Evolutionary conservation across 495 filamentous ascomycete species (phyloP).

Genomic region (Aspergillus carlsbadensis): DNA sequence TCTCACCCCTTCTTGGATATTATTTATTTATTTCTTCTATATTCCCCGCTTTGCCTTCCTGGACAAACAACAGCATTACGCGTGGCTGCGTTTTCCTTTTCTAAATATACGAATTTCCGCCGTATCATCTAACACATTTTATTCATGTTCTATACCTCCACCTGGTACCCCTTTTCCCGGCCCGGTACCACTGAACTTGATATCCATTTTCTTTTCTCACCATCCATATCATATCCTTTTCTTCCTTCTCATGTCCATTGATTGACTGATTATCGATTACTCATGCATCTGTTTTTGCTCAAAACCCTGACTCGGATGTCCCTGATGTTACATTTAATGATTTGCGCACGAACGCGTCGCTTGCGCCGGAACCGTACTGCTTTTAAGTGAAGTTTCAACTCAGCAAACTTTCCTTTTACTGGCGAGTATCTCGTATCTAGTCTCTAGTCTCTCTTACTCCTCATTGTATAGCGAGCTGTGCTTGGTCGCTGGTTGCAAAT

Average conservation of each 20-base stretch:
- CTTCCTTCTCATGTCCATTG: neutral
- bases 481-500: too few species aligned
- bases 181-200: conserved; percentile 1
- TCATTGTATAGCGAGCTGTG: neutral
- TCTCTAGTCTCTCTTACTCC: neutral
- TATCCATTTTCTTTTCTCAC: neutral
- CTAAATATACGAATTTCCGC: conserved; percentile 5
- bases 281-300: neutral
- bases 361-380: conserved; percentile 5
- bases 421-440: neutral
- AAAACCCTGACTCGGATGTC: neutral
- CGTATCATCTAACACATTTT: conserved; percentile 11
- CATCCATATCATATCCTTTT: neutral
- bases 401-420: neutral
- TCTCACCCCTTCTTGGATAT: conserved; percentile 14
- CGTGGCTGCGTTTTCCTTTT: neutral
- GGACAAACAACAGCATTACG: conserved; percentile 8
- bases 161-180: conserved; percentile 39
- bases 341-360: neutral
- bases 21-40: conserved; percentile 16
- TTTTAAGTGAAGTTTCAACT: neutral
- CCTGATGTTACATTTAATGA: conserved; percentile 9
- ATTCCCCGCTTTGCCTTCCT: neutral
- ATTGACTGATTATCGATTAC: neutral
- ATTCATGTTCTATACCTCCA: conserved; percentile 22